Base-by-base conservation (phyloP, 129 eudicot genomes). In the Kitagawia praeruptora region DNA sequence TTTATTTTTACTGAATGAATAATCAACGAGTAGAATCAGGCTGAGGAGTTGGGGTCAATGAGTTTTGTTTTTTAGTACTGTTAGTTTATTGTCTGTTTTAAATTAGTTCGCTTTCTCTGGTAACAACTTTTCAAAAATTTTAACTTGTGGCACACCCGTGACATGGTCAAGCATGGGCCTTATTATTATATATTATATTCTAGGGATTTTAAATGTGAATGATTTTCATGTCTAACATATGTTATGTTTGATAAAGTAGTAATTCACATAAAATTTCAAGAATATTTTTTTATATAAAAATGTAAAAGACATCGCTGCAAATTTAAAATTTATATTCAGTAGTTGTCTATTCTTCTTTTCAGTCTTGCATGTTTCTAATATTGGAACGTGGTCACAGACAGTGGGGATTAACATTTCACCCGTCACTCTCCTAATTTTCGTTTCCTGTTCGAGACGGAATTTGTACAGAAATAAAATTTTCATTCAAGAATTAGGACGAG, bases 21-120 rank as follows among this genome's bases (percentile, higher is more conserved):
- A 72, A 21, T 27, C 14, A 3, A 1, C 1, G 75, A 40, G 74
- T 34, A 18, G 31, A 58, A 58, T 58, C 3, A n/a, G 67, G 31
- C 67, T 58, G 34, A 61, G 69, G 4, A 61, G 46, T 4, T 2
- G 19, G 61, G 61, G 77, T 28, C 77, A 75, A 46, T 27, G 61
- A 45, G 58, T 6, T 75, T 75, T 75, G 77, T 46, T 14, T 46
- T 75, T 2, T 75, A 73, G 61, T 74, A 74, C 34, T 31, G 34
- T n/a, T 74, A 74, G 28, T 42, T 21, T 44, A 74, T 13, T 3
- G 39, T 46, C 39, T 75, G 5, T 15, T 25, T 34, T 34, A 47
- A 61, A 45, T 25, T 46, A 18, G 61, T 25, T 25, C 4, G 58
- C 31, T 27, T 31, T 5, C 14, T n/a, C 47, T 4, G 48, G 77